Conservation (phyloP, 345 rosid genomes). For the Salix exigua region DNA sequence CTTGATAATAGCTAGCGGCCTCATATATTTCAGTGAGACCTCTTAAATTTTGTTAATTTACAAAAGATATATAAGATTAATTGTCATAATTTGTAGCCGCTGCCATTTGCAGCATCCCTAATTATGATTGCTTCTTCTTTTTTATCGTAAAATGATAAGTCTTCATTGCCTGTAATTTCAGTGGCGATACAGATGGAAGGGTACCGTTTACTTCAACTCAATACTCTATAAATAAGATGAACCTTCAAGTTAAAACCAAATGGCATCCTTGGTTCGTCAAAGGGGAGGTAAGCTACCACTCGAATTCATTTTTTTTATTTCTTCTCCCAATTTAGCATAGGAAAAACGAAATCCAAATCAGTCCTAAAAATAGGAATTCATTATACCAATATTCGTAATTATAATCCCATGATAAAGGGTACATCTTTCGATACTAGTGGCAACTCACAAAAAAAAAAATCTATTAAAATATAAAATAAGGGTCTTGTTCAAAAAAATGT, state of each 20-base stretch:
- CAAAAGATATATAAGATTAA: neutral
- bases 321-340: neutral
- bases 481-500: too few relatives aligned
- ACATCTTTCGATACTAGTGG: too few relatives aligned
- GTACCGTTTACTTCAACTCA: conserved; percentile 79
- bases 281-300: conserved; percentile 41
- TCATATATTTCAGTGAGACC: neutral
- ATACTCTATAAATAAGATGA: conserved; percentile 60
- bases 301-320: neutral
- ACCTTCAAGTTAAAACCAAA: conserved; percentile 42
- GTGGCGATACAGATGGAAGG: conserved; percentile 85
- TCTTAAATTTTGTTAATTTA: neutral
- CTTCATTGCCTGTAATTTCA: conserved; percentile 21
- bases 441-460: too few relatives aligned
- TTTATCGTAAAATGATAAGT: neutral
- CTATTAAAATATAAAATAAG: too few relatives aligned
- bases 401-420: too few relatives aligned
- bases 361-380: too few relatives aligned
- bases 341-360: too few relatives aligned
- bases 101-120: neutral
- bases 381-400: too few relatives aligned
- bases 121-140: neutral
- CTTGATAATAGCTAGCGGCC: neutral
- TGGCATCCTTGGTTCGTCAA: conserved; percentile 80
- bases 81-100: neutral